Conservation (phyloP, 176 grass and related monocot species). For the Musa troglodytarum region DNA sequence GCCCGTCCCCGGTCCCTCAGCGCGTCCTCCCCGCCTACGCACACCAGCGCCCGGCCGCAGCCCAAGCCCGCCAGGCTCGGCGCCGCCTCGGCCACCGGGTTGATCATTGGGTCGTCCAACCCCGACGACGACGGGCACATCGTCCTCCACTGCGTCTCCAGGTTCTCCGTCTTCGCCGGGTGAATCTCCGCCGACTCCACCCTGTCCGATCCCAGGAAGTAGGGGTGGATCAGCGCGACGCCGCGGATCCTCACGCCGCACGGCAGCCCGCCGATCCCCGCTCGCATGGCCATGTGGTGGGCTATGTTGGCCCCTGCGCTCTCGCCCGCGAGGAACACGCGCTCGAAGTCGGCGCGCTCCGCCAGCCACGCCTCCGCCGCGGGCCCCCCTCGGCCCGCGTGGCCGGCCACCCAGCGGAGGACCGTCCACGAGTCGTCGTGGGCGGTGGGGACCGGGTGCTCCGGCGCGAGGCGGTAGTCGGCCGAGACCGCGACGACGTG, state of each 20-base stretch:
- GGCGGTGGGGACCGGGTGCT: constrained; percentile 48
- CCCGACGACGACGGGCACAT: constrained; percentile 31
- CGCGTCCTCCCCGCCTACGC: no score
- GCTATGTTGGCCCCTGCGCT: constrained; percentile 71
- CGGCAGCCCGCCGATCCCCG: constrained; percentile 23
- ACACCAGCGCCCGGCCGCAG: constrained; percentile 23
- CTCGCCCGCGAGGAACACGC: constrained; percentile 54
- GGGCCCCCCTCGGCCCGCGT: constrained; percentile 8
- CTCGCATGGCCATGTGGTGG: constrained; percentile 58
- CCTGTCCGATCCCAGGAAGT: constrained; percentile 34
- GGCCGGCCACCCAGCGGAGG: constrained; percentile 55
- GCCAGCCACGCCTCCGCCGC: constrained; percentile 40
- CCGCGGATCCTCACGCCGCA: constrained; percentile 31
- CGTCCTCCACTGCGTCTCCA: constrained; percentile 38
- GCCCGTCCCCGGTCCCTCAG: no score
- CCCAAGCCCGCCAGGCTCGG: constrained; percentile 27
- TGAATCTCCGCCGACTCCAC: background rate
- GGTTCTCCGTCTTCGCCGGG: background rate
- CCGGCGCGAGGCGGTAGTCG: constrained; percentile 75
- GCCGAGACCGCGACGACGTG: constrained; percentile 39
- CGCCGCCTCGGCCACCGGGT: constrained; percentile 33
- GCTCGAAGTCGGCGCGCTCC: constrained; percentile 44
- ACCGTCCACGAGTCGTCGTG: constrained; percentile 46
- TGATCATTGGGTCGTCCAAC: constrained; percentile 47
- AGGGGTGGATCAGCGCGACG: constrained; percentile 54